Evolutionary conservation across 1,139 yeast species (phyloP).

Genomic region (Saccharomyces hybrid): DNA sequence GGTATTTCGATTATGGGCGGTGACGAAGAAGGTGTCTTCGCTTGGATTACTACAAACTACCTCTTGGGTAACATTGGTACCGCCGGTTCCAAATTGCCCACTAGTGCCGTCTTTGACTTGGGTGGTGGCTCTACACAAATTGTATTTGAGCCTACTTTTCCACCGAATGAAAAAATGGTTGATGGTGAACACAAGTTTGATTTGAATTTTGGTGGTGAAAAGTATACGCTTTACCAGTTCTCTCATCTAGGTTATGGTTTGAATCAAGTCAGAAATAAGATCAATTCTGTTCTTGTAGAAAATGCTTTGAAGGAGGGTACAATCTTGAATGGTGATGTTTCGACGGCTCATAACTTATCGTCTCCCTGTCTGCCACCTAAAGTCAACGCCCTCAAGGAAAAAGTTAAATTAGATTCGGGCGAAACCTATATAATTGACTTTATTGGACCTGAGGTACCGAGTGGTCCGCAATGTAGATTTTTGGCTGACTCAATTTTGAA

Average conservation of each 20-base stretch:
- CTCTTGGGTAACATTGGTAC: slow-evolving; percentile 86
- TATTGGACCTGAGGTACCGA: slow-evolving; percentile 59
- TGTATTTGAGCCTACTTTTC: slow-evolving; percentile 84
- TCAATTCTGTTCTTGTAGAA: slow-evolving; percentile 54
- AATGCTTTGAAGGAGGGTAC: slow-evolving; percentile 39
- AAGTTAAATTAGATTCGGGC: slow-evolving; percentile 46
- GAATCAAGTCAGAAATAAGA: slow-evolving; percentile 84
- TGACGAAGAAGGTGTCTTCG: slow-evolving; percentile 95
- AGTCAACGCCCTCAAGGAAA: slow-evolving; percentile 43
- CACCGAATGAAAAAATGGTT: slow-evolving; percentile 49
- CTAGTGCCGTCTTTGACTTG: slow-evolving; percentile 94
- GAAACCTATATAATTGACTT: slow-evolving; percentile 57
- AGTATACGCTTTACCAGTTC: slow-evolving; percentile 81
- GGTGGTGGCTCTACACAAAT: slow-evolving; percentile 99
- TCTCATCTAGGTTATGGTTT: slow-evolving; percentile 94
- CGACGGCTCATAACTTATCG: slow-evolving; percentile 40
- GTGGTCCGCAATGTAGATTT: slow-evolving; percentile 70
- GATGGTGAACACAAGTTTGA: slow-evolving; percentile 87
- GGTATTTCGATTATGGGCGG: slow-evolving; percentile 94
- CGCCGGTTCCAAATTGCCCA: slow-evolving; percentile 52
- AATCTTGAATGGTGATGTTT: slow-evolving; percentile 34
- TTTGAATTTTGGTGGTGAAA: slow-evolving; percentile 70
- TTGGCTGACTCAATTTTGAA: slow-evolving; percentile 76
- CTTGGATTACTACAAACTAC: slow-evolving; percentile 96
- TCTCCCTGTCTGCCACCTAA: slow-evolving; percentile 91